Evolutionary conservation across 2,329 filamentous ascomycete genomes (phyloP).

Genomic region (Lachnum nothofagi): DNA sequence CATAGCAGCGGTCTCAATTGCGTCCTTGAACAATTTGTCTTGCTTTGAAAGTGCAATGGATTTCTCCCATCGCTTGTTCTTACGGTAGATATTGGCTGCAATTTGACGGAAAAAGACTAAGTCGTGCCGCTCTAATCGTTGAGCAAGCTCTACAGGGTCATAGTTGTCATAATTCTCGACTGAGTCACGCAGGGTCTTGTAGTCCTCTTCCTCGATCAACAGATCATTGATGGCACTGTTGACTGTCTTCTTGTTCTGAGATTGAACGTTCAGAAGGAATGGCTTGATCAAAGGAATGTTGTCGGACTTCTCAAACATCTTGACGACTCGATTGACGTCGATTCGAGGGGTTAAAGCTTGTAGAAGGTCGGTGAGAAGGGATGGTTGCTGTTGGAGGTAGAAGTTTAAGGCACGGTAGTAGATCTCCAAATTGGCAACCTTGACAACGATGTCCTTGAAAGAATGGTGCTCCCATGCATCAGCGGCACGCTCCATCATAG

Average conservation of each 20-base stretch:
- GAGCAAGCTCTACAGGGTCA: conserved; percentile 85
- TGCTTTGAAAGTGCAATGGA: conserved; percentile 97
- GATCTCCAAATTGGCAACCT: conserved; percentile 97
- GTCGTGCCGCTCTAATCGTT: conserved; percentile 93
- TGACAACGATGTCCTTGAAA: conserved; percentile 97
- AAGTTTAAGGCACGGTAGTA: conserved; percentile 97
- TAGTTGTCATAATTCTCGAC: conserved; percentile 99
- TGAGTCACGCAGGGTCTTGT: conserved; percentile 96
- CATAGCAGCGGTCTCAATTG: conserved; percentile 93
- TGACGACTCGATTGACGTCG: conserved; percentile 97
- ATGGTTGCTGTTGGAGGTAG: conserved; percentile 94
- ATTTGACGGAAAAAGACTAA: conserved; percentile 99
- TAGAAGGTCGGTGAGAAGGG: conserved; percentile 89
- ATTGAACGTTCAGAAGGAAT: conserved; percentile 92
- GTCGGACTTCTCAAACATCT: conserved; percentile 97
- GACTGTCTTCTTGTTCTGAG: conserved; percentile 95
- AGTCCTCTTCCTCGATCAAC: conserved; percentile 96
- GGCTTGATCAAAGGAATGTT: conserved; percentile 98
- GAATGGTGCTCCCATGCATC: conserved; percentile 99
- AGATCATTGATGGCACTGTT: conserved; percentile 98
- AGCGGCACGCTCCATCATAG: conserved; percentile 95
- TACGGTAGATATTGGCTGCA: conserved; percentile 95
- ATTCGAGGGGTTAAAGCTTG: conserved; percentile 88
- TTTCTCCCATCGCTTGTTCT: conserved; percentile 99
- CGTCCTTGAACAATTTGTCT: conserved; percentile 99